Conservation (phyloP, 257 asterid genomes). For the Salvia splendens region DNA sequence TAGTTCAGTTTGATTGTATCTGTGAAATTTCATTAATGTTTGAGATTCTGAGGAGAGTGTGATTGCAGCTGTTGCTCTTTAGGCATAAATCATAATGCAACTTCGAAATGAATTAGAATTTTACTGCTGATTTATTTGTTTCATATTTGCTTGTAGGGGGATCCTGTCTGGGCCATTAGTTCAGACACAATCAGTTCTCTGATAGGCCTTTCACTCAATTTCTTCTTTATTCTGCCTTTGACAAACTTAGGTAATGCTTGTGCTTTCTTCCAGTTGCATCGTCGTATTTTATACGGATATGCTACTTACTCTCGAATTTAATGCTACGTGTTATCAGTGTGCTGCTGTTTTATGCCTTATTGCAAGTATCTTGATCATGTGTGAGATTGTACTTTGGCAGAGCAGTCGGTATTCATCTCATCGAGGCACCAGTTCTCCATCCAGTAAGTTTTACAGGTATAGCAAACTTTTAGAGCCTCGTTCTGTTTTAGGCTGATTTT, state of each 20-base stretch:
- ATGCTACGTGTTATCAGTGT: neutral
- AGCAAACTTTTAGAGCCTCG: conserved; percentile 6
- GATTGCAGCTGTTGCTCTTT: neutral
- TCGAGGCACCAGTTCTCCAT: conserved; percentile 77
- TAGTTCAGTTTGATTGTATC: neutral
- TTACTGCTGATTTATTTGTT: neutral
- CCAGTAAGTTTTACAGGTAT: conserved; percentile 44
- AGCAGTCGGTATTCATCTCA: conserved; percentile 85
- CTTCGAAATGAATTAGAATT: neutral
- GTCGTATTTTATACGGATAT: conserved; percentile 18
- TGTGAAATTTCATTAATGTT: neutral
- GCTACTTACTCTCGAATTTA: conserved; percentile 9
- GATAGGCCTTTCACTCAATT: conserved; percentile 84
- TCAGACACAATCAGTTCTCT: conserved; percentile 69
- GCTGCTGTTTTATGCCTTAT: neutral
- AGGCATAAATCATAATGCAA: neutral
- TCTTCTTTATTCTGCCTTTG: conserved; percentile 84
- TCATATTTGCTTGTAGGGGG: conserved; percentile 65
- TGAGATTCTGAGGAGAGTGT: neutral
- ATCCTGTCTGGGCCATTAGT: conserved; percentile 94
- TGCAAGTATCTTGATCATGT: conserved; percentile 42
- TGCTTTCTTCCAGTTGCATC: conserved; percentile 4
- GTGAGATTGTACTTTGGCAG: conserved; percentile 58
- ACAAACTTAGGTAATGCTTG: conserved; percentile 58
- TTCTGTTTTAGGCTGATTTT: conserved; percentile 25